Percentiles rank a stretch among this genome's conserved stretches.
These are phyloP conservation scores for Vigna unguiculata DNA, from an alignment of 306 rosid genomes.

Conservation along the genomic window DNA sequence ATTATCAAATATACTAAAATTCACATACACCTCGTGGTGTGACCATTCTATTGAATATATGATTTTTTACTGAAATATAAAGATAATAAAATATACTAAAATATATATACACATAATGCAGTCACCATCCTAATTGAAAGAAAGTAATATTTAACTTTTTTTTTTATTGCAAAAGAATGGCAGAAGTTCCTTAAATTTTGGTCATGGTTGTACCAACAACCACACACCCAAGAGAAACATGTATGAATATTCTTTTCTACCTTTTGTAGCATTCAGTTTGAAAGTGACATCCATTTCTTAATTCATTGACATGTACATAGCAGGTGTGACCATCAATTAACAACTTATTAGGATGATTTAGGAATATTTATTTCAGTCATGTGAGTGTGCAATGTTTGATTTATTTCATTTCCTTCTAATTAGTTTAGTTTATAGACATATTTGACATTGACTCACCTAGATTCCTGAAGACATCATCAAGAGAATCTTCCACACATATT, in stretches of 20 bases:
- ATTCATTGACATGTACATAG: not conserved
- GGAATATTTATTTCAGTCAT: constrained; percentile 4
- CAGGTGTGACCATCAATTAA: constrained; percentile 16
- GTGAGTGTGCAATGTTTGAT: not conserved
- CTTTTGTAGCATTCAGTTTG: constrained; percentile 32
- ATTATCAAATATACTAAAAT: too few species aligned
- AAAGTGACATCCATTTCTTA: constrained; percentile 35
- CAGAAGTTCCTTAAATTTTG: constrained; percentile 32
- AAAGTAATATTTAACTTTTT: not conserved
- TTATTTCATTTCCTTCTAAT: not conserved
- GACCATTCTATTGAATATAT: too few species aligned
- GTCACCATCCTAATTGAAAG: too few species aligned
- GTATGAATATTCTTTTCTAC: not conserved
- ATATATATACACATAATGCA: too few species aligned
- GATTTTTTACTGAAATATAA: too few species aligned
- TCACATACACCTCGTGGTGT: too few species aligned
- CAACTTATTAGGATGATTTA: not conserved
- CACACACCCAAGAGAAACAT: not conserved
- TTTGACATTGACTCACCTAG: not conserved
- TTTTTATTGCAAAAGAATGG: not conserved
- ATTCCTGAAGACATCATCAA: not conserved
- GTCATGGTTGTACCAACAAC: constrained; percentile 39
- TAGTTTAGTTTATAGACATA: not conserved
- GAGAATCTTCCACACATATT: not conserved
- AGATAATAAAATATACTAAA: too few species aligned